Base-by-base conservation (phyloP, 208 protist genomes). In the Wallacemonas sp. region DNA sequence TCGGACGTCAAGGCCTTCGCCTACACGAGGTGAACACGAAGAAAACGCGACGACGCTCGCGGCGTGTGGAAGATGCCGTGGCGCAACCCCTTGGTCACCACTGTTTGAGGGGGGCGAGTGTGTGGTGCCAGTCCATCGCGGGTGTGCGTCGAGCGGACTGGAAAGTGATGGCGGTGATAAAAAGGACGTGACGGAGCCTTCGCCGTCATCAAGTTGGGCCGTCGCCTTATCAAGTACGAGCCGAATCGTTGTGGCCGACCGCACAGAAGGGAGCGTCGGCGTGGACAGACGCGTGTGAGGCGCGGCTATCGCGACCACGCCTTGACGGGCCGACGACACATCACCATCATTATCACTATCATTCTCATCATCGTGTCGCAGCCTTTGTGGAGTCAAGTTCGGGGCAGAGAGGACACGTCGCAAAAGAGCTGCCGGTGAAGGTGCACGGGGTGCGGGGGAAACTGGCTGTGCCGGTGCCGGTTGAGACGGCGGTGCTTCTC, bases 41-140 rank as follows among this genome's bases (percentile, higher is more conserved):
- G 45, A 22, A 9, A 55, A 27, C 11, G 27, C 5, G 6, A 19
- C 51, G 14, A 24, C 51, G 24, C 51, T 58, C 30, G 51, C 51
- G 28, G 51, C 51, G 51, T 58, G 51, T 4, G 51, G 30, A 26
- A 58, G 9, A 19, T 17, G n/a, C n/a, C n/a, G n/a, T n/a, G n/a
- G n/a, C n/a, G n/a, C n/a, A n/a, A n/a, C n/a, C n/a, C n/a, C n/a
- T n/a, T n/a, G n/a, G n/a, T n/a, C n/a, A n/a, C n/a, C n/a, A n/a
- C n/a, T n/a, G n/a, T n/a, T n/a, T n/a, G n/a, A n/a, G n/a, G n/a
- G n/a, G n/a, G n/a, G n/a, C n/a, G n/a, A n/a, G n/a, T n/a, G n/a
- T n/a, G n/a, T n/a, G n/a, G n/a, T n/a, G n/a, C n/a, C n/a, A n/a
- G n/a, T n/a, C n/a, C n/a, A n/a, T n/a, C n/a, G n/a, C n/a, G n/a